These are phyloP conservation scores for Clavispora santaluciae DNA, from an alignment of 805 yeast genomes.

Conservation along the genomic window DNA sequence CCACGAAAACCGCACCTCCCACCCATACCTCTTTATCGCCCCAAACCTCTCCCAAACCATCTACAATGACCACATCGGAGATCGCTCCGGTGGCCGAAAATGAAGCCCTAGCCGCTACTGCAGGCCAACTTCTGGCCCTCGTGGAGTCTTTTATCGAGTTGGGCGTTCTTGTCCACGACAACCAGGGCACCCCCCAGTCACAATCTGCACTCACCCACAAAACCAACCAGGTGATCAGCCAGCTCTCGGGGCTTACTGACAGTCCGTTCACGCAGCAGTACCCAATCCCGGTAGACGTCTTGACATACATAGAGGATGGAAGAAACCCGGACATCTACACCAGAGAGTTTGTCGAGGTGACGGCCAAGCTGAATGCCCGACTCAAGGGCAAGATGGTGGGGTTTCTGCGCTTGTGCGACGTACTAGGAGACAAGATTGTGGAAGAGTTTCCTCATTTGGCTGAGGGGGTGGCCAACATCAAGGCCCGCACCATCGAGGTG, in stretches of 20 bases:
- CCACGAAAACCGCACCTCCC: too few relatives aligned
- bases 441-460: constrained; percentile 77
- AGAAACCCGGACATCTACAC: constrained; percentile 96
- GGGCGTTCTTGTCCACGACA: constrained; percentile 90
- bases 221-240: constrained; percentile 39
- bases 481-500: constrained; percentile 33
- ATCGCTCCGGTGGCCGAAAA: constrained; percentile 19
- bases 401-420: constrained; percentile 55
- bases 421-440: constrained; percentile 62
- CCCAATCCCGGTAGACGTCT: constrained; percentile 76
- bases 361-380: constrained; percentile 84
- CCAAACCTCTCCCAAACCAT: too few relatives aligned
- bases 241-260: constrained; percentile 29
- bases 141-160: constrained; percentile 81
- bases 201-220: constrained; percentile 42
- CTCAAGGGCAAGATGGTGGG: constrained; percentile 81
- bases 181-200: constrained; percentile 82
- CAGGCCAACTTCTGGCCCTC: constrained; percentile 27
- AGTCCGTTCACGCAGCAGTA: constrained; percentile 31
- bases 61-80: constrained; percentile 32
- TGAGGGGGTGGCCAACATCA: constrained; percentile 52
- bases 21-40: too few relatives aligned
- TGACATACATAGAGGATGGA: constrained; percentile 91
- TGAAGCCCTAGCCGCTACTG: constrained; percentile 26
- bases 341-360: constrained; percentile 91